Conservation (phyloP, 2,329 filamentous ascomycete genomes). For the Dryadomyces quercus-mongolicae region DNA sequence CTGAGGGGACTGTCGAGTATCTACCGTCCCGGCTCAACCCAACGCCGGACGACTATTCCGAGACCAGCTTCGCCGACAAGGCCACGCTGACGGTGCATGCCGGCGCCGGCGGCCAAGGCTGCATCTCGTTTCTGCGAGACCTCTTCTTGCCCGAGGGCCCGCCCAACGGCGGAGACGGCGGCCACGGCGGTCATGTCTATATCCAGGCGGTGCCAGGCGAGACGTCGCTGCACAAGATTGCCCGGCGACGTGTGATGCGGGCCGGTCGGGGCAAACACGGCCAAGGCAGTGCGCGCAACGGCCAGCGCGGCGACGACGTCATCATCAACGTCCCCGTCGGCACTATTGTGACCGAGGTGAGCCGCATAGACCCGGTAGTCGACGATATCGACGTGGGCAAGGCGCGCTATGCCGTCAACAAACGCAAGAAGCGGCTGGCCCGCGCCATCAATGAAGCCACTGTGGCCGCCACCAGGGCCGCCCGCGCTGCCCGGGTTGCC, state of each 20-base stretch:
- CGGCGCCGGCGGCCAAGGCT: slow-evolving; percentile 78
- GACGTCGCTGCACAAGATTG: slow-evolving; percentile 86
- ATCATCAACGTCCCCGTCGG: slow-evolving; percentile 86
- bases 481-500: not conserved
- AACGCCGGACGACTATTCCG: slow-evolving; percentile 68
- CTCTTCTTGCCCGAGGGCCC: slow-evolving; percentile 82
- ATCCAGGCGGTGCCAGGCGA: slow-evolving; percentile 87
- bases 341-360: slow-evolving; percentile 76
- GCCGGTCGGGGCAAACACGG: slow-evolving; percentile 68
- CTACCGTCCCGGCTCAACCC: slow-evolving; percentile 60
- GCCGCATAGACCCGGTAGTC: slow-evolving; percentile 62
- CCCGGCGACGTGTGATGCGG: slow-evolving; percentile 60
- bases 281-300: slow-evolving; percentile 60
- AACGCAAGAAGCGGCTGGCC: slow-evolving; percentile 3
- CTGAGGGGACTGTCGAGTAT: slow-evolving; percentile 1
- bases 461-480: not conserved
- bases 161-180: slow-evolving; percentile 89
- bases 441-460: not conserved
- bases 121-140: slow-evolving; percentile 86
- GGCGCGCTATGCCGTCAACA: slow-evolving; percentile 3
- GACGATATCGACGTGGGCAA: slow-evolving; percentile 39
- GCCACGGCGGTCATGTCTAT: slow-evolving; percentile 82
- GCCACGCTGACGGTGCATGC: slow-evolving; percentile 67
- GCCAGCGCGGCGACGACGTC: slow-evolving; percentile 74
- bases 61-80: slow-evolving; percentile 76